Percentiles rank a stretch among this genome's conserved stretches.
Evolutionary conservation across 192 early-diverging fungal species (phyloP).

Genomic region (Linnemannia elongata): DNA sequence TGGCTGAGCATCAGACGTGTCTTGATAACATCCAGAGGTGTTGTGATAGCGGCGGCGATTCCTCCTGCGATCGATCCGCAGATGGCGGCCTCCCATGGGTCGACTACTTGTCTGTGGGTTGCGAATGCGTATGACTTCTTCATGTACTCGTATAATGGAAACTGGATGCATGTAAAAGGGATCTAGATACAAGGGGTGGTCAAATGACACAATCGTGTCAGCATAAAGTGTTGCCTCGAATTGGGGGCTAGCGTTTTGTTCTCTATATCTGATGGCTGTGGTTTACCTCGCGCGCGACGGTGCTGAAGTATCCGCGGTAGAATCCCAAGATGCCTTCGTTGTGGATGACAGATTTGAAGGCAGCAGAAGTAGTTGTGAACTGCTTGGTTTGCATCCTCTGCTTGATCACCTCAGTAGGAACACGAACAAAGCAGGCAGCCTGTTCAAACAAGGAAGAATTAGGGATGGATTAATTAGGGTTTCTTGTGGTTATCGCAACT

Average conservation of each 20-base stretch:
- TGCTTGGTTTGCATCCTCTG: conserved; percentile 95
- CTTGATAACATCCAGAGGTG: conserved; percentile 96
- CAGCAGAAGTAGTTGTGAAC: conserved; percentile 70
- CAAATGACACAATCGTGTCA: background rate
- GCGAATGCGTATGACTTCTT: conserved; percentile 72
- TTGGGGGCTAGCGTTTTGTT: background rate
- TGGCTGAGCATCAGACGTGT: conserved; percentile 96
- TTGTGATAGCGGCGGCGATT: conserved; percentile 90
- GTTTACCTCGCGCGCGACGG: conserved; percentile 88
- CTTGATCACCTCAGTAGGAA: conserved; percentile 97
- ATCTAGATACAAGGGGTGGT: conserved; percentile 62
- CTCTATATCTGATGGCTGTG: background rate
- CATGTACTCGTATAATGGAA: conserved; percentile 93
- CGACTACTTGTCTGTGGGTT: conserved; percentile 59
- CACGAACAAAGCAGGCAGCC: conserved; percentile 91
- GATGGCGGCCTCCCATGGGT: conserved; percentile 87
- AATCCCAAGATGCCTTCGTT: conserved; percentile 87
- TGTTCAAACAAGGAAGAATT: conserved; percentile 31
- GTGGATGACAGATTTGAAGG: conserved; percentile 73
- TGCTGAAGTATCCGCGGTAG: conserved; percentile 93
- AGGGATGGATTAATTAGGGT: background rate
- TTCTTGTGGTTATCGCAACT: no score
- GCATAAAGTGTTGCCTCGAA: background rate
- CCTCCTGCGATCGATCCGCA: conserved; percentile 93
- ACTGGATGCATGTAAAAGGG: conserved; percentile 97